Base-by-base conservation (phyloP, 129 eudicot genomes). In the Flaveria sonorensis region DNA sequence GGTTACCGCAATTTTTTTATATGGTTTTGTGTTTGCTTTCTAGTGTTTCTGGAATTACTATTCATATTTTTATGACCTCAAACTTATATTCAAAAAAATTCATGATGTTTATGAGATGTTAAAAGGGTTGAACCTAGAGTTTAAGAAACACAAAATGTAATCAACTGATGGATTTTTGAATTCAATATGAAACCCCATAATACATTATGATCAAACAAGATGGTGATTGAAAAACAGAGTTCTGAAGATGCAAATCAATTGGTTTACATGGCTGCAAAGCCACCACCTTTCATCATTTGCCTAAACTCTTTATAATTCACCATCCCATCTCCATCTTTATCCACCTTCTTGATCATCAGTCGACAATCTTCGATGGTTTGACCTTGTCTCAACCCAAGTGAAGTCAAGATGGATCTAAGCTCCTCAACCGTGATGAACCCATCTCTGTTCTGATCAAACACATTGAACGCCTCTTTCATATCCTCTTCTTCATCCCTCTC, bases 271-370 rank as follows among this genome's bases (percentile, higher is more conserved):
- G 94, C 86, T 36, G 86, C 88, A 85, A 90, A 88, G 71, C 92
- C 92, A 19, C 97, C 97, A 65, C 97, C 88, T 81, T 85, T 90
- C 96, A 93, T 93, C 98, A 93, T 93, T 67, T 85, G 86, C 76
- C 68, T 86, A 24, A 93, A 93, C 83, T 93, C 97, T 18, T 62
- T 64, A 57, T 74, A 93, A 61, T 90, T 70, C 13, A 93, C 96
- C 87, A 18, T 78, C 18, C 98, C 98, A 64, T 90, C 97, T 20
- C 98, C 98, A 81, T 93, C 96, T 1, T 48, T 87, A 74, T 93
- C 98, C 43, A 90, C 98, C 73, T 77, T 90, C 75, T 60, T 88
- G 28, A 93, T 89, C 96, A 93, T 93, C 69, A 19, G 79, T 80
- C 68, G 79, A 61, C 98, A 93, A 63, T 93, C 97, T 74, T 93